These are phyloP conservation scores for Schizophyllum amplum DNA, from an alignment of 1,284 basidiomycete genomes.

Conservation along the genomic window DNA sequence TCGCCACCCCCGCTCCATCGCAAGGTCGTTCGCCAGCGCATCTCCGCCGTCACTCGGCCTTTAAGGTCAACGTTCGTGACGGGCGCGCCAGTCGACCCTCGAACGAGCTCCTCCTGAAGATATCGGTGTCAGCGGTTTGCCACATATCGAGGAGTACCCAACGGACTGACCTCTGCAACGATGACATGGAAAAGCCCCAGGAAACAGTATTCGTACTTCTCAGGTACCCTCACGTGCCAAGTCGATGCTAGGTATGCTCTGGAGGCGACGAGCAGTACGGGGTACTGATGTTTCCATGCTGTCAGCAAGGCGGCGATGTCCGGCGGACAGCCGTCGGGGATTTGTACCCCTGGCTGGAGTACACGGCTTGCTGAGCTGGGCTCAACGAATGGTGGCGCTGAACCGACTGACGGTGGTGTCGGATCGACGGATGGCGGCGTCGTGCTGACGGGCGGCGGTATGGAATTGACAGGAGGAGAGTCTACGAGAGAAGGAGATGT, in stretches of 20 bases:
- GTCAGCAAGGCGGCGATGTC: background rate
- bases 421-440: too few species aligned
- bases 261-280: background rate
- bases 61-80: background rate
- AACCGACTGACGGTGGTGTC: too few species aligned
- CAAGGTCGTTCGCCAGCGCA: background rate
- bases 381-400: background rate
- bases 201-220: background rate
- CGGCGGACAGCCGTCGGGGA: background rate
- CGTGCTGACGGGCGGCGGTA: too few species aligned
- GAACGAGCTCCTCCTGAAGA: background rate
- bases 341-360: background rate
- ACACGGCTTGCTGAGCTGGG: background rate
- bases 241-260: background rate
- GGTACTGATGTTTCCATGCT: background rate
- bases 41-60: background rate
- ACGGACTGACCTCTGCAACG: background rate
- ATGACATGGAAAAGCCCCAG: background rate
- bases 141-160: too few species aligned
- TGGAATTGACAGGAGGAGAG: too few species aligned
- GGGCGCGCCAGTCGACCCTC: too few species aligned
- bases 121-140: too few species aligned
- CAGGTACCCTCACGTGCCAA: background rate
- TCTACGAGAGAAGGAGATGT: too few species aligned
- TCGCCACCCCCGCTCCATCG: background rate